A percentile compares a stretch with the other conserved stretches of the same genome.
These are phyloP conservation scores for Mariannaea sp. DNA, from an alignment of 2,329 filamentous ascomycete genomes.

Conservation along the genomic window DNA sequence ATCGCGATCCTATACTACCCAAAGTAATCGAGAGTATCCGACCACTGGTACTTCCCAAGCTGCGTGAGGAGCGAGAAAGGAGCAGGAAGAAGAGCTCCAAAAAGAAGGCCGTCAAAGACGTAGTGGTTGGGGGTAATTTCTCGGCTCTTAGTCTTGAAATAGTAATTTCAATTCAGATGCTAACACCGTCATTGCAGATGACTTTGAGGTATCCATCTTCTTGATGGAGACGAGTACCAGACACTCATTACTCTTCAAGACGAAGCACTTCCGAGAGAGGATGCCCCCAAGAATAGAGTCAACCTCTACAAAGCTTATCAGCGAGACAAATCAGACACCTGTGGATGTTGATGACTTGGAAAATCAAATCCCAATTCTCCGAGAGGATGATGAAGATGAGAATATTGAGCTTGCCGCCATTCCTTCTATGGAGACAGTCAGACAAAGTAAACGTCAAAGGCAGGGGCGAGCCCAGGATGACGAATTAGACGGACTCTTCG, in stretches of 20 bases:
- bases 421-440: slow-evolving; percentile 33
- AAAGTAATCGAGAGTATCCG: slow-evolving; percentile 84
- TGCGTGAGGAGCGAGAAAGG: slow-evolving; percentile 79
- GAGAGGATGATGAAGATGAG: slow-evolving; percentile 55
- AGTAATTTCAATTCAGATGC: neutral
- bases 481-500: slow-evolving; percentile 42
- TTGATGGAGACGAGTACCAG: slow-evolving; percentile 83
- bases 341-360: slow-evolving; percentile 57
- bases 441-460: slow-evolving; percentile 41
- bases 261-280: slow-evolving; percentile 74
- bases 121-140: slow-evolving; percentile 72
- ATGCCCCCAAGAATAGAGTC: slow-evolving; percentile 59
- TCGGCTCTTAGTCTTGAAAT: neutral
- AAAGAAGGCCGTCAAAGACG: slow-evolving; percentile 85
- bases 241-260: slow-evolving; percentile 84
- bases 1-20: slow-evolving; percentile 75
- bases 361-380: slow-evolving; percentile 45
- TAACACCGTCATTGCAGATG: slow-evolving; percentile 61
- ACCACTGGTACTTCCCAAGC: slow-evolving; percentile 85
- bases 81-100: slow-evolving; percentile 68
- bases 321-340: slow-evolving; percentile 58
- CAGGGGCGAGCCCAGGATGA: slow-evolving; percentile 36
- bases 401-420: slow-evolving; percentile 43
- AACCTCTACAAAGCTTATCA: slow-evolving; percentile 66
- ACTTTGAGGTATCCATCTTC: slow-evolving; percentile 95